A percentile compares a stretch with the other conserved stretches of the same genome.
phyloP scores from a whole-genome alignment of 1,284 basidiomycete genomes.

The Acaromyces ingoldii region DNA sequence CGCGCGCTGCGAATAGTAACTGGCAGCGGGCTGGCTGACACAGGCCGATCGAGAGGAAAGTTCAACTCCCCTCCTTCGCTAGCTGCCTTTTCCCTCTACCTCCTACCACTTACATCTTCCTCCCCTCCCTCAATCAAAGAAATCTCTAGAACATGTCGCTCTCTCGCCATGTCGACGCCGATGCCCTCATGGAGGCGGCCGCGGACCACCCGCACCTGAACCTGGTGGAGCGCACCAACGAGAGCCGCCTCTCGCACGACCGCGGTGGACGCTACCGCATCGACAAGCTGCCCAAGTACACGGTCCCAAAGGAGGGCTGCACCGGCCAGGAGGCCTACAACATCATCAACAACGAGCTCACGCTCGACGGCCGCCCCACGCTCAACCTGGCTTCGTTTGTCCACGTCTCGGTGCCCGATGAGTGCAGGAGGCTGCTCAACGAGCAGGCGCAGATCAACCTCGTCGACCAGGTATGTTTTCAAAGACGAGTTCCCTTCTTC shows the following conservation, averaged over 20 bases:
- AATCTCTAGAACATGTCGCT: constrained; percentile 46
- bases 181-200: constrained; percentile 34
- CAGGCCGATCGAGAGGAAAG: too few species aligned
- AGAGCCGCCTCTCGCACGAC: constrained; percentile 13
- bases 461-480: constrained; percentile 66
- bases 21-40: too few species aligned
- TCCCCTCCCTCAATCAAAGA: too few species aligned
- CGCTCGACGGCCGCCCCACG: constrained; percentile 69
- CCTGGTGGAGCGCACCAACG: constrained; percentile 21
- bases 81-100: too few species aligned
- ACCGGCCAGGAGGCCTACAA: constrained; percentile 52
- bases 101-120: too few species aligned
- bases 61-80: too few species aligned
- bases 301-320: constrained; percentile 52
- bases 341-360: constrained; percentile 65
- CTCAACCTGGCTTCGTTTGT: constrained; percentile 70
- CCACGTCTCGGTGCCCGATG: constrained; percentile 57
- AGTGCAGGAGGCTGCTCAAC: constrained; percentile 49
- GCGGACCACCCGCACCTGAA: constrained; percentile 32
- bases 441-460: constrained; percentile 66
- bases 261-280: constrained; percentile 44
- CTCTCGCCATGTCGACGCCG: constrained; percentile 43
- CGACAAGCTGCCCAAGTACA: constrained; percentile 51
- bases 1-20: too few species aligned
- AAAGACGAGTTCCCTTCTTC: too few species aligned